Evolutionary conservation across 1,284 basidiomycete genomes (phyloP).

Genomic region (Cutaneotrichosporon cavernicola): DNA sequence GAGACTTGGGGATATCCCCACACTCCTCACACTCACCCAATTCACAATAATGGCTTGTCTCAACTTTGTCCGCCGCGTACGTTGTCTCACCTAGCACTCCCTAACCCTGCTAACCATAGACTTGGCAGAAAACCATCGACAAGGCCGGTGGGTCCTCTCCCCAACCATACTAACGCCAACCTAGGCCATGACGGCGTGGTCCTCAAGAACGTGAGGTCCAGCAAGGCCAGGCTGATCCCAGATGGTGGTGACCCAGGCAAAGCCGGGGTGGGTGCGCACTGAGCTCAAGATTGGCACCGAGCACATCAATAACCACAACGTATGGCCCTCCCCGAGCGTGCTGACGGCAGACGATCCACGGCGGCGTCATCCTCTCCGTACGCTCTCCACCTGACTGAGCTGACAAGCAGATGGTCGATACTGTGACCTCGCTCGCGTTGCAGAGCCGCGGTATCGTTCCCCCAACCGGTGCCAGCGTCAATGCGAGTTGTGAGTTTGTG

Average conservation of each 20-base stretch:
- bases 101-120: constrained; percentile 24
- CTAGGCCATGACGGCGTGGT: constrained; percentile 34
- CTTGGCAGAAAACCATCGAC: constrained; percentile 39
- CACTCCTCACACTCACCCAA: background rate
- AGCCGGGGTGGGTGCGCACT: constrained; percentile 46
- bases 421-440: constrained; percentile 49
- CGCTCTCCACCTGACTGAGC: background rate
- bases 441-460: constrained; percentile 48
- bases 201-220: constrained; percentile 9
- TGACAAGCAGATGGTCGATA: constrained; percentile 45
- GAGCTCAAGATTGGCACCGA: constrained; percentile 40
- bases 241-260: constrained; percentile 33
- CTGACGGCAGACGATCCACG: constrained; percentile 50
- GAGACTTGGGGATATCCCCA: background rate
- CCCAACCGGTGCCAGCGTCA: constrained; percentile 50
- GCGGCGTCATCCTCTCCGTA: constrained; percentile 50
- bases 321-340: constrained; percentile 16
- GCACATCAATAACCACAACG: constrained; percentile 53
- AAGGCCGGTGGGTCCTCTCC: constrained; percentile 35
- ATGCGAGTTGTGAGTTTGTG: constrained; percentile 52
- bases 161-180: background rate
- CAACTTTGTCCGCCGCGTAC: constrained; percentile 35
- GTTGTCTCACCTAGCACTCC: background rate
- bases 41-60: constrained; percentile 29
- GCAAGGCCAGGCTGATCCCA: constrained; percentile 14